phyloP scores from a whole-genome alignment of 2,329 filamentous ascomycete species.

The Stylonectria norvegica region DNA sequence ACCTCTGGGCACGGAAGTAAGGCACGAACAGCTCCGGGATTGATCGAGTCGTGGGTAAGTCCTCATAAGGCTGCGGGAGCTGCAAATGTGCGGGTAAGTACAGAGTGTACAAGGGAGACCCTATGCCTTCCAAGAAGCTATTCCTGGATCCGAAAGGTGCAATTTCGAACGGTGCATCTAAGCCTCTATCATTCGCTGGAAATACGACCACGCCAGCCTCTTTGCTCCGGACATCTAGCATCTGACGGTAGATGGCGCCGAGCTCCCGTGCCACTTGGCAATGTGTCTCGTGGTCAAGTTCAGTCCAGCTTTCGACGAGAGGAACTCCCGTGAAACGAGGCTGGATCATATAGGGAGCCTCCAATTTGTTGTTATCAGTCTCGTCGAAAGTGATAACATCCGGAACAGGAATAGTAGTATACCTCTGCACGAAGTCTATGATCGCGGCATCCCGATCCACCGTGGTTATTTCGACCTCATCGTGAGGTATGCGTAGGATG shows the following conservation, averaged over 20 bases:
- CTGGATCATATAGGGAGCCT: background rate
- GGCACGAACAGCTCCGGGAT: background rate
- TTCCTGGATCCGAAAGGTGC: background rate
- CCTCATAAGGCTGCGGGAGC: background rate
- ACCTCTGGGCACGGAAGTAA: background rate
- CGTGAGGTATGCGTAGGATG: slow-evolving; percentile 1
- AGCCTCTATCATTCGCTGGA: background rate
- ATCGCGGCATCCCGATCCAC: background rate
- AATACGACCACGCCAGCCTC: background rate
- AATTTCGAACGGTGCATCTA: background rate
- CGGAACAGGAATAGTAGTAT: background rate
- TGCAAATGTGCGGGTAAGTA: no score
- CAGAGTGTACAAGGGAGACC: no score
- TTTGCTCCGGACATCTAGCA: slow-evolving; percentile 1
- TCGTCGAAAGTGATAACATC: slow-evolving; percentile 1
- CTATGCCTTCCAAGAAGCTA: no score
- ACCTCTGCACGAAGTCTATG: background rate
- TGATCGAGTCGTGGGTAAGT: background rate
- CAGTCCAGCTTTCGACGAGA: background rate
- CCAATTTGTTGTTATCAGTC: background rate
- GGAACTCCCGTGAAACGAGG: background rate
- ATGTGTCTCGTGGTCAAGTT: background rate
- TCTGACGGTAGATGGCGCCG: background rate
- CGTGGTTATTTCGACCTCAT: background rate
- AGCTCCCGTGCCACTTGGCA: slow-evolving; percentile 1